These are phyloP conservation scores for Haplographium delicatum DNA, from an alignment of 495 filamentous ascomycete genomes.

Conservation along the genomic window DNA sequence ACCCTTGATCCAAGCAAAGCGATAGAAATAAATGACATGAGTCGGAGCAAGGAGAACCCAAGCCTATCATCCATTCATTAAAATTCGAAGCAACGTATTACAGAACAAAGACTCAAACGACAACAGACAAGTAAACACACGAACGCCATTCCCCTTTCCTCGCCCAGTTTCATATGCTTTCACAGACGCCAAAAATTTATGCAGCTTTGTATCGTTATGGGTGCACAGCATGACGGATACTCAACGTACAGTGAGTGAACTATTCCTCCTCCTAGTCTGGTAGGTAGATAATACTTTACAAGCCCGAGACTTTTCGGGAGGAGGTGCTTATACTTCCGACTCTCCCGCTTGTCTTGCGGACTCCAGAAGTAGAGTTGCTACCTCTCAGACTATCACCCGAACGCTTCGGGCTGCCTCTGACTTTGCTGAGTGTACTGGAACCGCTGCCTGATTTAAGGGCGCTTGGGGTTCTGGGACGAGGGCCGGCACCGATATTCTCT, in stretches of 20 bases:
- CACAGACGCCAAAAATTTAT: slow-evolving; percentile 24
- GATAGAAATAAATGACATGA: too few relatives aligned
- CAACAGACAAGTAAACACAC: slow-evolving; percentile 12
- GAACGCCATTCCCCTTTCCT: slow-evolving; percentile 8
- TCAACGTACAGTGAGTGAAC: too few relatives aligned
- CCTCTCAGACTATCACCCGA: slow-evolving; percentile 44
- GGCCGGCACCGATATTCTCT: slow-evolving; percentile 43
- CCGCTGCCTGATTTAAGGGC: slow-evolving; percentile 55
- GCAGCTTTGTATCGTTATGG: too few relatives aligned
- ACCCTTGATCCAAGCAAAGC: too few relatives aligned
- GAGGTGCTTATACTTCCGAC: slow-evolving; percentile 66
- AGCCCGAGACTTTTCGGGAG: slow-evolving; percentile 25
- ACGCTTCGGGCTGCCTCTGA: slow-evolving; percentile 55
- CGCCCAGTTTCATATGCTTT: slow-evolving; percentile 23
- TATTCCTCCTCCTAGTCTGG: too few relatives aligned
- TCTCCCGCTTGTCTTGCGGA: slow-evolving; percentile 89
- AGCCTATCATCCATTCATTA: neutral
- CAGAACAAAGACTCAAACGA: slow-evolving; percentile 3
- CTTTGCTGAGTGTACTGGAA: slow-evolving; percentile 67
- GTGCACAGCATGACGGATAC: too few relatives aligned
- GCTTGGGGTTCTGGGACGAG: slow-evolving; percentile 59
- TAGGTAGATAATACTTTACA: slow-evolving; percentile 18
- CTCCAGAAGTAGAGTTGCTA: slow-evolving; percentile 52
- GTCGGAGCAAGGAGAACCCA: slow-evolving; percentile 2
- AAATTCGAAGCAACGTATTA: too few relatives aligned